Conservation (phyloP, 768 basidiomycete species). For the Termitomyces sp. region DNA sequence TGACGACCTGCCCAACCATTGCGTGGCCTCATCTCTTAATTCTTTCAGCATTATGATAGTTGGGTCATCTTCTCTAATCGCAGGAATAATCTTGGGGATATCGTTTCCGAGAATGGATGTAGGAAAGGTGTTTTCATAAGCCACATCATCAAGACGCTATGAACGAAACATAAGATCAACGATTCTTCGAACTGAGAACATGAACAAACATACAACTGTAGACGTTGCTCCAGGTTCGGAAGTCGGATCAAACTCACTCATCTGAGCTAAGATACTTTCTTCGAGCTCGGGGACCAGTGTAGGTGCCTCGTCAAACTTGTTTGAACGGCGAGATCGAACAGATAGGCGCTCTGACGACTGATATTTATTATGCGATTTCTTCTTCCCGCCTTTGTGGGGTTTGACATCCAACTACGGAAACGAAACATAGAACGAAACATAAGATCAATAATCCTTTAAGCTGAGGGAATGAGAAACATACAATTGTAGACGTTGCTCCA, state of each 20-base stretch:
- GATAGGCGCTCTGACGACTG: not conserved
- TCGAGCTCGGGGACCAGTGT: not conserved
- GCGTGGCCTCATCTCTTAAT: not conserved
- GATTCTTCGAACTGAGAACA: not conserved
- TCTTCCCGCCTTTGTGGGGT: not conserved
- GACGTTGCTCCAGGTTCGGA: not conserved
- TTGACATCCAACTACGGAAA: not conserved
- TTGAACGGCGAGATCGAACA: not conserved
- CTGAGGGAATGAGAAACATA: not conserved
- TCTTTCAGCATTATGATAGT: not conserved
- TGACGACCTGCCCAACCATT: not conserved
- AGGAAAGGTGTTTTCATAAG: not conserved
- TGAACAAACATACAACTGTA: not conserved
- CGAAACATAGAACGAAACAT: not conserved
- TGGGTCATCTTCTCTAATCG: not conserved
- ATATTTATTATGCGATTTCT: not conserved
- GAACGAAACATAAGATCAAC: not conserved
- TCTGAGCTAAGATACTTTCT: not conserved
- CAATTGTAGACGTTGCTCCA: not conserved
- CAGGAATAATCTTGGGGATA: not conserved
- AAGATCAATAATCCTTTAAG: not conserved
- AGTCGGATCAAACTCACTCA: not conserved
- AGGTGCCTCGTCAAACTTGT: not conserved
- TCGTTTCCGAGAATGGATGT: not conserved
- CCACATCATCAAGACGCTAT: constrained; percentile 5